Evolutionary conservation across 2,329 filamentous ascomycete species (phyloP).

Genomic region (Scolecobasidium constrictum): DNA sequence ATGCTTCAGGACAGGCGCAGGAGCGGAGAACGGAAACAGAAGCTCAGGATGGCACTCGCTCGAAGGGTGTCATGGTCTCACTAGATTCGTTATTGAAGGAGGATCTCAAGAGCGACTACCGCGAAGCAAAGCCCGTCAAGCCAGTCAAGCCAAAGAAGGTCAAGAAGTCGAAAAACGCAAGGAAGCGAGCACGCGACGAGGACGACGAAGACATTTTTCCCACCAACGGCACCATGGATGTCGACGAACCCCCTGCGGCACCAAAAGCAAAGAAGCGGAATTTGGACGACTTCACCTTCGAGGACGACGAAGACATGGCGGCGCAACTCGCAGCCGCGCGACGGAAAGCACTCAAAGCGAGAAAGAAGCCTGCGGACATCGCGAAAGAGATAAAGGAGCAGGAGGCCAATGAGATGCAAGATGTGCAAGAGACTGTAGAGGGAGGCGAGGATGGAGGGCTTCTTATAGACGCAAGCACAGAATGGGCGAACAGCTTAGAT

Average conservation of each 20-base stretch:
- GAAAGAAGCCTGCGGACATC: slow-evolving; percentile 85
- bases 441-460: slow-evolving; percentile 55
- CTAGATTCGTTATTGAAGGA: slow-evolving; percentile 56
- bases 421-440: slow-evolving; percentile 46
- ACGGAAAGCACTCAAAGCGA: slow-evolving; percentile 76
- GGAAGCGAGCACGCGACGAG: slow-evolving; percentile 56
- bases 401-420: slow-evolving; percentile 29
- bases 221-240: slow-evolving; percentile 53
- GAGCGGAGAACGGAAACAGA: slow-evolving; percentile 50
- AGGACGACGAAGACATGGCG: slow-evolving; percentile 90
- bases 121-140: slow-evolving; percentile 78
- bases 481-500: slow-evolving; percentile 66
- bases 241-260: slow-evolving; percentile 42
- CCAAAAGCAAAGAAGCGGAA: slow-evolving; percentile 48
- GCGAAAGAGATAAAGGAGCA: slow-evolving; percentile 67
- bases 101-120: slow-evolving; percentile 65
- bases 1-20: slow-evolving; percentile 57
- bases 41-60: slow-evolving; percentile 41
- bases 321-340: slow-evolving; percentile 75
- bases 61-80: slow-evolving; percentile 60
- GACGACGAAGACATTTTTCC: slow-evolving; percentile 45
- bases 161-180: slow-evolving; percentile 61
- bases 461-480: slow-evolving; percentile 90
- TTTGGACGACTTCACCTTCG: slow-evolving; percentile 56
- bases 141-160: slow-evolving; percentile 87